A percentile compares a stretch with the other conserved stretches of the same genome.
Conservation (phyloP, 2,329 filamentous ascomycete genomes). For the Botrytis paeoniae region DNA sequence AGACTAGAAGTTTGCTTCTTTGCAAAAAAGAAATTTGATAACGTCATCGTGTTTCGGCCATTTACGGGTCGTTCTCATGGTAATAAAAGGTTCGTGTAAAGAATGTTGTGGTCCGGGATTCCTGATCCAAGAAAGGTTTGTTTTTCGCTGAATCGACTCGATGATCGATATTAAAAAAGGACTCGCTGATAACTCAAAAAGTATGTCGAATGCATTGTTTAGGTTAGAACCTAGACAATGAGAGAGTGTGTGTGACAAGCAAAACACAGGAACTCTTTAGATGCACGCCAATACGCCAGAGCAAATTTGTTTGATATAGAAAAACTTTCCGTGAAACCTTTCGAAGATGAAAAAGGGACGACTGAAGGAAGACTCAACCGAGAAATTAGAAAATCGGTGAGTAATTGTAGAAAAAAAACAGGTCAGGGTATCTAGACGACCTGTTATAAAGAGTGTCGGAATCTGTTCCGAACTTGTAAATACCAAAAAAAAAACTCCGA, state of each 20-base stretch:
- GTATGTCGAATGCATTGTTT: constrained; percentile 32
- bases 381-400: constrained; percentile 11
- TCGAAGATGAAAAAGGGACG: constrained; percentile 12
- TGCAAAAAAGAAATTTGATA: constrained; percentile 13
- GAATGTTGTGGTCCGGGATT: constrained; percentile 33
- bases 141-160: constrained; percentile 24
- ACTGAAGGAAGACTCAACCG: constrained; percentile 13
- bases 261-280: not conserved
- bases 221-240: not conserved
- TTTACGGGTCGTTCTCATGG: not conserved
- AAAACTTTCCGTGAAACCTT: constrained; percentile 23
- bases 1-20: not conserved
- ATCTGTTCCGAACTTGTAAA: constrained; percentile 16
- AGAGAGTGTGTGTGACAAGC: not conserved
- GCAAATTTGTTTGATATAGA: constrained; percentile 27
- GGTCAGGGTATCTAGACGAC: constrained; percentile 19
- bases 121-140: constrained; percentile 35
- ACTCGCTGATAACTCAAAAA: constrained; percentile 31
- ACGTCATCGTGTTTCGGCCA: constrained; percentile 8
- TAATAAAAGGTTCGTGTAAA: constrained; percentile 23
- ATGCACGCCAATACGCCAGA: constrained; percentile 35
- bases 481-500: constrained; percentile 16
- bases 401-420: constrained; percentile 13
- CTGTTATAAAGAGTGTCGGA: constrained; percentile 14
- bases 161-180: constrained; percentile 23